Base-by-base conservation (phyloP, 1,284 basidiomycete species). In the Pisolithus thermaeus region DNA sequence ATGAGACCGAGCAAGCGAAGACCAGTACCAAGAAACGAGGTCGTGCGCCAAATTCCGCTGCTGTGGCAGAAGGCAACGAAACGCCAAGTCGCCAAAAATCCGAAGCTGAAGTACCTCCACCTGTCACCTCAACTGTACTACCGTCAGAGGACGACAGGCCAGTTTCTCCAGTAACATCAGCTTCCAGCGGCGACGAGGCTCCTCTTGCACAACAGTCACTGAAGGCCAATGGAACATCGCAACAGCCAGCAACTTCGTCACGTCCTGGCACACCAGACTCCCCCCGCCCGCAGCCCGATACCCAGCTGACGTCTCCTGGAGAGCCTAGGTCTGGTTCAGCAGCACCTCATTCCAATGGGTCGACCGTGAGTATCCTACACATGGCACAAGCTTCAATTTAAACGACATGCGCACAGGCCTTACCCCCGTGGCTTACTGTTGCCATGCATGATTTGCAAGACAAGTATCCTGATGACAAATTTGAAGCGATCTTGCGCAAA, bases 401-500 rank as follows among this genome's bases (percentile, higher is more conserved):
- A 35, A 35, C 11, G 32, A 35, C 30, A 65, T 66, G 66, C 68
- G 64, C 63, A 63, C 52, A 66, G 67, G 57, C 80, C 69, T 75
- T 78, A 36, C 92, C 92, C 0, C 66, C 73, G 30, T 95, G 93
- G 92, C 72, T 93, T 22, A 70, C 73, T 23, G 62, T 65, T 28
- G 84, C 87, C 5, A 78, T 87, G 56, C 73, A 77, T 41, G 76
- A 73, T 1, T 81, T 93, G 72, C 83, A 87, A 61, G 66, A 69
- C 14, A 81, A 78, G 68, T 96, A 92, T 65, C 85, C 88, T 2
- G 79, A 90, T 55, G 94, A 98, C 66, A 80, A 71, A 49, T 93
- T 98, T 62, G 85, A 88, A 56, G 78, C 89, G 11, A 81, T 87
- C n/a, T 71, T 82, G 20, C 78, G 83, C 48, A 81, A 78, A 62